These are phyloP conservation scores for Noccaea bulbosa DNA, from an alignment of 345 rosid genomes.

Conservation along the genomic window DNA sequence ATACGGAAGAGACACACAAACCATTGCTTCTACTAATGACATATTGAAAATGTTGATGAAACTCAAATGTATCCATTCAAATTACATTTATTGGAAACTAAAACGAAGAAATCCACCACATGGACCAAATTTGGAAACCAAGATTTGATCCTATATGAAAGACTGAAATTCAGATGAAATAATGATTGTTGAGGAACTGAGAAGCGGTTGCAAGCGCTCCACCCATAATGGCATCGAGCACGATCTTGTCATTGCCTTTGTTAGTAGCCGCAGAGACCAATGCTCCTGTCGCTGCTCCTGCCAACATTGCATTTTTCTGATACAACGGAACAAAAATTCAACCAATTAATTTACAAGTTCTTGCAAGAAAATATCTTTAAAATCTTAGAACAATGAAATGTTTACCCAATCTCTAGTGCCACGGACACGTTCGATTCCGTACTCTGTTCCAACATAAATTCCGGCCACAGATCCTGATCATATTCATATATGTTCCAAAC, in stretches of 20 bases:
- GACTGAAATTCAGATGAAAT: conserved; percentile 42
- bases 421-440: conserved; percentile 70
- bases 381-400: neutral
- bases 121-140: conserved; percentile 13
- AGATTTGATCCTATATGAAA: neutral
- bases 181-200: conserved; percentile 59
- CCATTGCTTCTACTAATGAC: neutral
- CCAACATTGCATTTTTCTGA: conserved; percentile 92
- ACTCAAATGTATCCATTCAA: conserved; percentile 21
- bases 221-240: conserved; percentile 70
- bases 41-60: neutral
- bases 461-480: conserved; percentile 69
- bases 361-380: neutral
- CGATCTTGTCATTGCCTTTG: conserved; percentile 57
- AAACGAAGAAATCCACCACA: conserved; percentile 23
- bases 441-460: conserved; percentile 75
- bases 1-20: neutral
- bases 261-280: conserved; percentile 58
- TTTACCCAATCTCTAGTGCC: conserved; percentile 84
- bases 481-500: neutral
- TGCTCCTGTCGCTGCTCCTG: conserved; percentile 83
- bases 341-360: neutral
- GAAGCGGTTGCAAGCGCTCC: conserved; percentile 90
- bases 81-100: conserved; percentile 27
- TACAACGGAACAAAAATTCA: neutral